phyloP scores from a whole-genome alignment of 2,329 filamentous ascomycete species.

The Neonectria sp. region DNA sequence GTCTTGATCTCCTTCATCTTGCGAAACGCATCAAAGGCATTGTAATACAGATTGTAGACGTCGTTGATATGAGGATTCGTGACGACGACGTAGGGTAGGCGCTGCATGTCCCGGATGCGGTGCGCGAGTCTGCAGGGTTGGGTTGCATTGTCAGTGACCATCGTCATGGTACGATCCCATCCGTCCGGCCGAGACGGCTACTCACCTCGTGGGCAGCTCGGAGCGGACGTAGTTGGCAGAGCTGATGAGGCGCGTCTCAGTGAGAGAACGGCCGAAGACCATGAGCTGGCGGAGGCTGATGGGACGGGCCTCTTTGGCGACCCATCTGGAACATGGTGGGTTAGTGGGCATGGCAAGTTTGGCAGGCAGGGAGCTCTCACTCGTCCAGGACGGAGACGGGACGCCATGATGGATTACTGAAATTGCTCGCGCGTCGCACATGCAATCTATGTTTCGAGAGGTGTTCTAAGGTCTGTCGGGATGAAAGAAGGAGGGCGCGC shows the following conservation, averaged over 20 bases:
- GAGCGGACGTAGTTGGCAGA: slow-evolving; percentile 98
- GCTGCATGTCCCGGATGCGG: slow-evolving; percentile 96
- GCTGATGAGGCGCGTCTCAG: slow-evolving; percentile 89
- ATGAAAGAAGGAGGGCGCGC: slow-evolving; percentile 33
- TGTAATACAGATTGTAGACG: slow-evolving; percentile 97
- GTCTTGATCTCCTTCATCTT: slow-evolving; percentile 87
- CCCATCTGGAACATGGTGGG: slow-evolving; percentile 76
- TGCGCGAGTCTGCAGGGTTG: slow-evolving; percentile 80
- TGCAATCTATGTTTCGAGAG: slow-evolving; percentile 32
- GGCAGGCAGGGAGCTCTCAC: slow-evolving; percentile 57
- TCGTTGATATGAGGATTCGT: slow-evolving; percentile 95
- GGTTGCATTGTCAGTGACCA: slow-evolving; percentile 31
- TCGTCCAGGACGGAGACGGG: slow-evolving; percentile 76
- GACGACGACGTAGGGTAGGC: slow-evolving; percentile 93
- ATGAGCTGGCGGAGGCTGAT: slow-evolving; percentile 97
- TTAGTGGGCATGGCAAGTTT: slow-evolving; percentile 33
- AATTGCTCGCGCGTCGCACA: slow-evolving; percentile 43
- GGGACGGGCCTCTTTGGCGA: slow-evolving; percentile 91
- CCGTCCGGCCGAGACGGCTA: slow-evolving; percentile 10
- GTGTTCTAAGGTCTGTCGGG: slow-evolving; percentile 1
- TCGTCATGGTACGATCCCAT: background rate
- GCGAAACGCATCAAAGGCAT: slow-evolving; percentile 93
- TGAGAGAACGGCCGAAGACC: slow-evolving; percentile 95
- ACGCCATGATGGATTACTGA: slow-evolving; percentile 67
- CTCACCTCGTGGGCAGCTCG: slow-evolving; percentile 81